A percentile compares a stretch with the other conserved stretches of the same genome.
Conservation (phyloP, 177 flowering plant genomes). For the Vitis hybrid region DNA sequence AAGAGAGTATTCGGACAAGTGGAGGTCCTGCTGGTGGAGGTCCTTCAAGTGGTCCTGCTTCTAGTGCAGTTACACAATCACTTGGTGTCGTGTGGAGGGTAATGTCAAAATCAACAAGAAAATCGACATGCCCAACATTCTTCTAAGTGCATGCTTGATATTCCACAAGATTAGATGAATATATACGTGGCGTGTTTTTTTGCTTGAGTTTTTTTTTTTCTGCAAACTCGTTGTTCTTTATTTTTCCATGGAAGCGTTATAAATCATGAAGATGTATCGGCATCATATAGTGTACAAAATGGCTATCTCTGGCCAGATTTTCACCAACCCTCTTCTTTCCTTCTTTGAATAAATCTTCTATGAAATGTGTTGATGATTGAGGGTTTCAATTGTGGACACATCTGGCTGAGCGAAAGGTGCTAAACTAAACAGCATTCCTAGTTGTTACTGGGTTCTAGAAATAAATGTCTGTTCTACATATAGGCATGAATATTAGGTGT, state of each 20-base stretch:
- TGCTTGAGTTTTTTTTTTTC: neutral
- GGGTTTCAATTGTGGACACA: too few relatives aligned
- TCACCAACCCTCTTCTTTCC: too few relatives aligned
- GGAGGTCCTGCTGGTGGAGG: constrained; percentile 29
- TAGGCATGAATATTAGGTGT: too few relatives aligned
- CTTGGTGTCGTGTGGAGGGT: constrained; percentile 57
- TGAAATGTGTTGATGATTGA: neutral
- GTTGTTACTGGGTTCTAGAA: too few relatives aligned
- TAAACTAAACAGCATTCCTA: too few relatives aligned
- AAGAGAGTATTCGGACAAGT: constrained; percentile 29
- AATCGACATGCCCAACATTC: constrained; percentile 9
- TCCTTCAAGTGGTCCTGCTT: constrained; percentile 26
- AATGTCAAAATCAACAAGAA: constrained; percentile 26
- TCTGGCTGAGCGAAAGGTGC: too few relatives aligned
- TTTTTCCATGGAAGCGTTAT: neutral
- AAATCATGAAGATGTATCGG: neutral
- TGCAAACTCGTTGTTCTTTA: neutral
- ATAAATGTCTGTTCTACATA: too few relatives aligned
- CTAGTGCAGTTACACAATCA: constrained; percentile 41
- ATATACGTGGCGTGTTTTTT: neutral
- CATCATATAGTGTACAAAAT: too few relatives aligned
- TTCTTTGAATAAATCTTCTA: neutral
- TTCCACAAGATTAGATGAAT: neutral
- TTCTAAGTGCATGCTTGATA: constrained; percentile 6
- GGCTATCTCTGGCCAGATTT: too few relatives aligned